phyloP scores from a whole-genome alignment of 1,139 yeast species.

The Nakaseomyces glabratus region DNA sequence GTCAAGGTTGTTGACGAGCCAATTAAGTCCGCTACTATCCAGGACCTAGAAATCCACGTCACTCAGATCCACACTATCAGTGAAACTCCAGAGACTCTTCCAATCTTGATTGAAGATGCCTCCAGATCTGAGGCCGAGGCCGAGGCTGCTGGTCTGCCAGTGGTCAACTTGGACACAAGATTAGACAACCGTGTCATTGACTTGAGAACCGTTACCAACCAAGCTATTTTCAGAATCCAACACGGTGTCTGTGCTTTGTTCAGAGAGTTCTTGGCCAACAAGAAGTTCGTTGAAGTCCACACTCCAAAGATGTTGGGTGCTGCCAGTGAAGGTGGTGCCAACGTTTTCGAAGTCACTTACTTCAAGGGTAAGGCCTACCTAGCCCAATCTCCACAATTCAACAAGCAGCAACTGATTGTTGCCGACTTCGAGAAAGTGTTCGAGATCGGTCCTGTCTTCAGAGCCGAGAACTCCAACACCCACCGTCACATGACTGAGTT shows the following conservation, averaged over 20 bases:
- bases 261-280: constrained; percentile 69
- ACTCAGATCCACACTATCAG: constrained; percentile 65
- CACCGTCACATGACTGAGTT: constrained; percentile 99
- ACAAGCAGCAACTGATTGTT: constrained; percentile 96
- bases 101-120: constrained; percentile 93
- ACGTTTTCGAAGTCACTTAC: constrained; percentile 86
- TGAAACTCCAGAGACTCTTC: constrained; percentile 87
- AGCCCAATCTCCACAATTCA: constrained; percentile 97
- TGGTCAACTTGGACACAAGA: constrained; percentile 92
- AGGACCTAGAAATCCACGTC: constrained; percentile 79
- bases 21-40: constrained; percentile 83
- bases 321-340: constrained; percentile 96
- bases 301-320: constrained; percentile 94
- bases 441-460: constrained; percentile 95
- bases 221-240: constrained; percentile 91
- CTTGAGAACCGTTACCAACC: constrained; percentile 92
- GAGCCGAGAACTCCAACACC: constrained; percentile 98
- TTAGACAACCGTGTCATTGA: constrained; percentile 93
- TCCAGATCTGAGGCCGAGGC: constrained; percentile 92
- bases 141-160: constrained; percentile 82
- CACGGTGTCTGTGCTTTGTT: constrained; percentile 81
- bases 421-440: constrained; percentile 94
- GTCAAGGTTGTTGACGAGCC: constrained; percentile 80
- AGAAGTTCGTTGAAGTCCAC: constrained; percentile 80
- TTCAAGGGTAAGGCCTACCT: constrained; percentile 87